Evolutionary conservation across 352 stramenopile species (phyloP).

Genomic region (Elongisporangium anandrum): DNA sequence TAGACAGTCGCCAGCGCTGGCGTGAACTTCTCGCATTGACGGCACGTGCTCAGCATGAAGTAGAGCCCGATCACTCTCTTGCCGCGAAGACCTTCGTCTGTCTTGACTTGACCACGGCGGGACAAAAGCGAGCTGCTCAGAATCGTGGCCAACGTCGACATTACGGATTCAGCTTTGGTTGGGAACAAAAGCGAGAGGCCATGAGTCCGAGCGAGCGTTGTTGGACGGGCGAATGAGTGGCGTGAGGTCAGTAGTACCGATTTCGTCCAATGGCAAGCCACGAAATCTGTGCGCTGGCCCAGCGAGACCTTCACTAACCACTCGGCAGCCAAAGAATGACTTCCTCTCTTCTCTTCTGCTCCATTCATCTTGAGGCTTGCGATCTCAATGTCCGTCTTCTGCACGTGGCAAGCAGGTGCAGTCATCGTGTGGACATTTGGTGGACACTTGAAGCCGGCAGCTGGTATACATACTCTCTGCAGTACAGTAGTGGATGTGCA

Average conservation of each 20-base stretch:
- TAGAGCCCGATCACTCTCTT: constrained; percentile 63
- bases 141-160: constrained; percentile 54
- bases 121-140: constrained; percentile 45
- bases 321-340: neutral
- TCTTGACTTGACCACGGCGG: constrained; percentile 39
- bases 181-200: neutral
- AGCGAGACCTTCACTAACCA: neutral
- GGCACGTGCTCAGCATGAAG: constrained; percentile 60
- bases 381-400: neutral
- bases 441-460: neutral
- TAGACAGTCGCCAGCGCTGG: constrained; percentile 56
- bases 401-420: neutral
- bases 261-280: neutral
- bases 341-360: neutral
- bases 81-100: constrained; percentile 37
- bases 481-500: too few species aligned
- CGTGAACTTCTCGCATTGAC: constrained; percentile 57
- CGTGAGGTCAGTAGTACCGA: neutral
- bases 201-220: neutral
- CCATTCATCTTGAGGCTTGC: neutral
- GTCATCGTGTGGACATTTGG: neutral
- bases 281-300: neutral
- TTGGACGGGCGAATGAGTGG: neutral
- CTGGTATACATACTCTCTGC: neutral
- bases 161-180: constrained; percentile 4